Percentiles rank a stretch among this genome's conserved stretches.
These are phyloP conservation scores for Quercus gilva DNA, from an alignment of 306 rosid species.

Conservation along the genomic window DNA sequence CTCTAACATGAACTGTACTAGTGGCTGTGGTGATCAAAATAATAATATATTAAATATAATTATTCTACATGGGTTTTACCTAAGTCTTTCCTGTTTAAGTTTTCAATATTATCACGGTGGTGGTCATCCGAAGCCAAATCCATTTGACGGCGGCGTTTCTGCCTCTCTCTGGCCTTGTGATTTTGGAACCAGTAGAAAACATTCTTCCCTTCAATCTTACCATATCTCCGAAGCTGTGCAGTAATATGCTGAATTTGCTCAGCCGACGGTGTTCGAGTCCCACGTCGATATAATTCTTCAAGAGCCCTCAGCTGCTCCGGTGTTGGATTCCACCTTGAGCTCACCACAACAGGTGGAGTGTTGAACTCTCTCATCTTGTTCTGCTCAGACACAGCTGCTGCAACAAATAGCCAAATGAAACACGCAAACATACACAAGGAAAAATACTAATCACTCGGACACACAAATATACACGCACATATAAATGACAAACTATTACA, in stretches of 20 bases:
- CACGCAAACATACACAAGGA: background rate
- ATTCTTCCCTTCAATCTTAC: slow-evolving; percentile 94
- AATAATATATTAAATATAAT: background rate
- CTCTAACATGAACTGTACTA: background rate
- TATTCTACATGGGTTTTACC: slow-evolving; percentile 26
- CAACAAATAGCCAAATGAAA: background rate
- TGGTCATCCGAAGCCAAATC: slow-evolving; percentile 46
- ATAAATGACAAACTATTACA: background rate
- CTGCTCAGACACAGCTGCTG: slow-evolving; percentile 45
- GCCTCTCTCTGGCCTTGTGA: slow-evolving; percentile 94
- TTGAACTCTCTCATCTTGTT: slow-evolving; percentile 51
- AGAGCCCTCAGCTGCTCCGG: slow-evolving; percentile 81
- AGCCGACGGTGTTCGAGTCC: slow-evolving; percentile 91
- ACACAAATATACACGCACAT: too few relatives aligned
- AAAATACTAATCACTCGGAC: background rate
- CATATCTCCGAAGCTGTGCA: slow-evolving; percentile 73
- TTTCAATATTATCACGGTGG: slow-evolving; percentile 29
- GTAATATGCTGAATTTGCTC: slow-evolving; percentile 94
- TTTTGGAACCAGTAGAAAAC: slow-evolving; percentile 98
- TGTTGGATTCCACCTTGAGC: slow-evolving; percentile 97
- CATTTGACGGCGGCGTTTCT: slow-evolving; percentile 95
- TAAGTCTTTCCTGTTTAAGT: slow-evolving; percentile 49
- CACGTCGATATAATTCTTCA: slow-evolving; percentile 75
- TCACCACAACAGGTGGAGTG: slow-evolving; percentile 57
- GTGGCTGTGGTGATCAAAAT: background rate